Base-by-base conservation (phyloP, 352 stramenopile genomes). In the Pythium oligandrum region DNA sequence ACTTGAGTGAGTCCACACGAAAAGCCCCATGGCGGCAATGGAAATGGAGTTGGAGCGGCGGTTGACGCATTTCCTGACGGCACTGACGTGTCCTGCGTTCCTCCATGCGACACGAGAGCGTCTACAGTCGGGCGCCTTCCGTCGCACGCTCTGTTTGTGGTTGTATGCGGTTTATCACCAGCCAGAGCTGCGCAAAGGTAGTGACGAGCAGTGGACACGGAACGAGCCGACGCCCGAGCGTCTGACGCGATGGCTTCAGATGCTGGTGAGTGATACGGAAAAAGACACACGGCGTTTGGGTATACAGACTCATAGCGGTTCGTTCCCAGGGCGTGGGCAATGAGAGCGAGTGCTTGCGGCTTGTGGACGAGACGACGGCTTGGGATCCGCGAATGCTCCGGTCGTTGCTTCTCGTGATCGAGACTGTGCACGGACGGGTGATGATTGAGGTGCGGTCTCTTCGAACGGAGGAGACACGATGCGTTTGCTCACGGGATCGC, bases 361-460 rank as follows among this genome's bases (percentile, higher is more conserved):
- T 26, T 26, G 17, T 26, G 17, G 17, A 26, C 17, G 17, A 26
- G 17, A 26, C 17, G 17, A 26, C 17, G 17, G 17, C 17, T 26
- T 26, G 17, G 17, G 17, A 26, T 26, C 17, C 30, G 12, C 7
- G 30, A 9, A 38, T 39, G 9, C 36, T 64, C 9, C 5, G 44
- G 0, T 50, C 55, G 26, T 45, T 69, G 31, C 47, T 69, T 26
- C 12, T 60, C 3, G 39, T 70, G 32, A 50, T 64, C 10, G 70
- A 83, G 43, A 66, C 51, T 33, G 68, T 87, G 48, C 35, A 81
- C 61, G 80, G 77, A 51, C 60, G 77, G 50, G 44, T 78, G 30
- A 32, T 75, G 52, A 42, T 90, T 11, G 61, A 88, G 73, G 61
- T 73, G 48, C 11, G 37, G 38, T 62, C 59, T 0, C 32, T 55